Percentiles rank a stretch among this genome's conserved stretches.
phyloP scores from a whole-genome alignment of 768 basidiomycete genomes.

The Leccinum boreale region DNA sequence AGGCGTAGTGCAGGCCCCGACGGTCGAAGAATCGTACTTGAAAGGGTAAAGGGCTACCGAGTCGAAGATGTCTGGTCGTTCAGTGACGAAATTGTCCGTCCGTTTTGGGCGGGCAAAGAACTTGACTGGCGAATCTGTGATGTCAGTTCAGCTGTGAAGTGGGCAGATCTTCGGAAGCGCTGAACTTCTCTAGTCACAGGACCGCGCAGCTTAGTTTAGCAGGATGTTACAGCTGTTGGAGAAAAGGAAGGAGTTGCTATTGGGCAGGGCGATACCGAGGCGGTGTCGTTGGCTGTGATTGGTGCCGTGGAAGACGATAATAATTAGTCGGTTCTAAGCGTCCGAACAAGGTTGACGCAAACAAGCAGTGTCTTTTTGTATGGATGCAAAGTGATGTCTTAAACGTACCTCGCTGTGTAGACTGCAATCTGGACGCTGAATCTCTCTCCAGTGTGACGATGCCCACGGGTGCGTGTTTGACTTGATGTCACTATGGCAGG shows the following conservation, averaged over 20 bases:
- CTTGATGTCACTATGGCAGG: background rate
- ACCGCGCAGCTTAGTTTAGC: background rate
- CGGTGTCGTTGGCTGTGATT: conserved; percentile 23
- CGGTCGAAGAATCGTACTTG: conserved; percentile 41
- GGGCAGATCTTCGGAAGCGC: background rate
- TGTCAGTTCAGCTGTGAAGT: conserved; percentile 9
- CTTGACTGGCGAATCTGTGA: conserved; percentile 65
- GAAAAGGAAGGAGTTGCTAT: background rate
- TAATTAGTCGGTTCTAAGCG: background rate
- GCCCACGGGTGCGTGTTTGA: conserved; percentile 14
- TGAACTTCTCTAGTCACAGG: conserved; percentile 7
- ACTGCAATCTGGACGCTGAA: background rate
- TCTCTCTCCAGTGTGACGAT: background rate
- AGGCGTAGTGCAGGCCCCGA: conserved; percentile 31
- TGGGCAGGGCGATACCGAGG: conserved; percentile 18
- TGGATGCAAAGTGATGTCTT: conserved; percentile 1
- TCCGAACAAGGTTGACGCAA: conserved; percentile 2
- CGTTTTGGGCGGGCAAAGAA: conserved; percentile 86
- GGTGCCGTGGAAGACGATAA: conserved; percentile 5
- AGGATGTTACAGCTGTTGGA: background rate
- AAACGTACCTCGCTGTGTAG: conserved; percentile 9
- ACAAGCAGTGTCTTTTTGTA: conserved; percentile 4
- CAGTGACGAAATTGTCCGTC: conserved; percentile 55
- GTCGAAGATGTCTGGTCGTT: conserved; percentile 48
- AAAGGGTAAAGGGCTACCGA: conserved; percentile 34